Evolutionary conservation across 2,329 filamentous ascomycete genomes (phyloP).

Genomic region (Grosmannia huntii): DNA sequence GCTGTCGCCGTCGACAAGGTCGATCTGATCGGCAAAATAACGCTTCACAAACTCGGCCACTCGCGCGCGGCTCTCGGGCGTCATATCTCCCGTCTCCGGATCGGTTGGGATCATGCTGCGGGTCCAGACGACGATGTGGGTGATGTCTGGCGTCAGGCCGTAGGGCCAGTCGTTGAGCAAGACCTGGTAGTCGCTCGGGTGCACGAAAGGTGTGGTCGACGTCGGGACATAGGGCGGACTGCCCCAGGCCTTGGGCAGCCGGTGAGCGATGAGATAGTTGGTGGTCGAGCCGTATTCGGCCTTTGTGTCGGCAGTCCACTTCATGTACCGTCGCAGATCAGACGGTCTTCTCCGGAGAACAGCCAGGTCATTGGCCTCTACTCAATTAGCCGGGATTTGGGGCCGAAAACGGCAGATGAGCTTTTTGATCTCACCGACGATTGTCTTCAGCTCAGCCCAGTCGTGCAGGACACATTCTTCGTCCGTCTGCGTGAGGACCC

Average conservation of each 20-base stretch:
- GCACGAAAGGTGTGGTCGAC: constrained; percentile 37
- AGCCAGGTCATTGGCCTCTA: constrained; percentile 46
- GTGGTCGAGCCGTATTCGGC: constrained; percentile 67
- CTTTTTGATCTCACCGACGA: constrained; percentile 34
- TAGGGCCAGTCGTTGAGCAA: constrained; percentile 93
- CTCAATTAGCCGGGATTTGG: not conserved
- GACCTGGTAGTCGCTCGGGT: constrained; percentile 51
- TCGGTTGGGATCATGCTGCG: constrained; percentile 71
- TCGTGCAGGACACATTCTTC: constrained; percentile 55
- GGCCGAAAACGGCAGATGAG: not conserved
- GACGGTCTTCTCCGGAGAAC: constrained; percentile 69
- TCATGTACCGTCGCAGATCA: constrained; percentile 66
- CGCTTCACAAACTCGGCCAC: constrained; percentile 58
- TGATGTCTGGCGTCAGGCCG: constrained; percentile 49
- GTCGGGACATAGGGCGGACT: constrained; percentile 39
- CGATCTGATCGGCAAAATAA: constrained; percentile 52
- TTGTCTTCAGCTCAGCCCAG: constrained; percentile 59
- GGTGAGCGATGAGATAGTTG: constrained; percentile 61
- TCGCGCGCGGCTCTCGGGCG: constrained; percentile 44
- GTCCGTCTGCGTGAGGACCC: constrained; percentile 51
- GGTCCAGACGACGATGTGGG: constrained; percentile 88
- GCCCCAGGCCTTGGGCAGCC: constrained; percentile 57
- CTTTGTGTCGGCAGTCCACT: constrained; percentile 60
- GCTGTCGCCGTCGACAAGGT: constrained; percentile 27
- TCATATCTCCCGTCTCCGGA: constrained; percentile 57